Percentiles rank a stretch among this genome's conserved stretches.
phyloP scores from a whole-genome alignment of 164 flowering plant species.

The Litsea cubeba region DNA sequence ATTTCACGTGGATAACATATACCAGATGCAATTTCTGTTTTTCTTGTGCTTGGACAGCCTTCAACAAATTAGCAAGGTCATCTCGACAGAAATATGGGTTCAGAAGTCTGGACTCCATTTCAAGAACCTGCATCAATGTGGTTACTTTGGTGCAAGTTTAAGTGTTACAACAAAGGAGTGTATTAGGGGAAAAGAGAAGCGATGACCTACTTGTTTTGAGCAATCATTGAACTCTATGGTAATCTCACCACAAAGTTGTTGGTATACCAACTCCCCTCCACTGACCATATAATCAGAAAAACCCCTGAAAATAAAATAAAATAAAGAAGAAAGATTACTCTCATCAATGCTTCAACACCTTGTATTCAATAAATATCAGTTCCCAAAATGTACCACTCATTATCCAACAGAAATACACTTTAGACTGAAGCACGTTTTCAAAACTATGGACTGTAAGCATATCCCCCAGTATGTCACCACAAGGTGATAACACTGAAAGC shows the following conservation, averaged over 20 bases:
- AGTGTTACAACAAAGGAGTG: neutral
- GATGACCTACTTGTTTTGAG: slow-evolving; percentile 67
- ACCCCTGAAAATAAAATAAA: neutral
- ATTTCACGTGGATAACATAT: slow-evolving; percentile 3
- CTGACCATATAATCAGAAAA: slow-evolving; percentile 74
- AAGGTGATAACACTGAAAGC: no score
- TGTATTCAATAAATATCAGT: neutral
- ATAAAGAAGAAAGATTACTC: neutral
- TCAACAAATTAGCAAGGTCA: slow-evolving; percentile 65
- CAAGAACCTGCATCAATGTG: slow-evolving; percentile 50
- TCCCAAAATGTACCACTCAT: neutral
- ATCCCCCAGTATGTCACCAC: no score
- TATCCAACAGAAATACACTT: neutral
- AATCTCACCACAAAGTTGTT: slow-evolving; percentile 78
- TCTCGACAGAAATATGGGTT: slow-evolving; percentile 53
- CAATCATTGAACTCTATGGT: slow-evolving; percentile 81
- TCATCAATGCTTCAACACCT: neutral
- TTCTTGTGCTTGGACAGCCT: slow-evolving; percentile 82
- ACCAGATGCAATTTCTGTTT: slow-evolving; percentile 86
- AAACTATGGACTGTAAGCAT: neutral
- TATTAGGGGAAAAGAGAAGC: neutral
- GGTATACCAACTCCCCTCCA: slow-evolving; percentile 67
- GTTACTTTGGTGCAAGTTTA: neutral
- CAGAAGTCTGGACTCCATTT: slow-evolving; percentile 55
- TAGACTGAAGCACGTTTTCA: neutral